Evolutionary conservation across 176 grass and related monocot genomes (phyloP).

Genomic region (barley (Hordeum vulgare)): MorexV3_pseudomolecules_assembly NC_058521.1:599039440-599039939

Average conservation of each 20-base stretch:
- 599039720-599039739: not conserved
- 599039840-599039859: constrained; percentile 8
- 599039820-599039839: not conserved
- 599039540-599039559: too few species aligned
- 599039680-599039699: too few species aligned
- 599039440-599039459: accelerated
- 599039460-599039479: too few species aligned
- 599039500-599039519: too few species aligned
- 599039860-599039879: not conserved
- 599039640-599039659: too few species aligned
- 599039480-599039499: too few species aligned
- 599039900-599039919: not conserved
- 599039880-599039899: not conserved
- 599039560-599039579: too few species aligned
- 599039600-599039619: too few species aligned
- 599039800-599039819: not conserved
- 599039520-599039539: too few species aligned
- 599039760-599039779: constrained; percentile 7
- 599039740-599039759: too few species aligned
- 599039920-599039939: not conserved
- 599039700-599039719: not conserved
- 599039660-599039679: not conserved
- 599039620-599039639: too few species aligned
- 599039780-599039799: not conserved
- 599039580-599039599: too few species aligned